A percentile compares a stretch with the other conserved stretches of the same genome.
Conservation (phyloP, 371 early-diverging fungal species). For the Lichtheimia corymbifera region DNA sequence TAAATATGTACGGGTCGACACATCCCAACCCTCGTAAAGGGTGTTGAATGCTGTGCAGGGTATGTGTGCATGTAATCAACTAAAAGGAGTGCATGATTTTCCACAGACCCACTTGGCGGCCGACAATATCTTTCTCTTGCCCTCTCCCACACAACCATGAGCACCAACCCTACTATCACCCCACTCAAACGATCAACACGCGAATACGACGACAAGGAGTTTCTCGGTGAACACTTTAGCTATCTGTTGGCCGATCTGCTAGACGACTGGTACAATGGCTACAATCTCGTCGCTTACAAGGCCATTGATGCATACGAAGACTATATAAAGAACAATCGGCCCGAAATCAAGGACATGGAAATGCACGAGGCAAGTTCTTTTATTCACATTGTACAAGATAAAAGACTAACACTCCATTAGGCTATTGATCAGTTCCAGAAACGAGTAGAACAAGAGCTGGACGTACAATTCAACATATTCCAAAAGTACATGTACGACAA, state of each 20-base stretch:
- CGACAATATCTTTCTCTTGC: too few species aligned
- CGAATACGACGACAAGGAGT: constrained; percentile 14
- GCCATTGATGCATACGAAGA: constrained; percentile 10
- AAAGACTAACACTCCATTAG: background rate
- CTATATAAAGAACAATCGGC: constrained; percentile 3
- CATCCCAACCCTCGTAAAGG: too few species aligned
- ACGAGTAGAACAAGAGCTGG: constrained; percentile 14
- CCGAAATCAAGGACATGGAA: background rate
- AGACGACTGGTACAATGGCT: constrained; percentile 18
- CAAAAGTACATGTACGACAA: constrained; percentile 18
- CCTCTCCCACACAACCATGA: background rate
- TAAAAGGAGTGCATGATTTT: too few species aligned
- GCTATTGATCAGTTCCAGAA: constrained; percentile 11
- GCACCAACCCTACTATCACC: background rate
- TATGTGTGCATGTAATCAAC: too few species aligned
- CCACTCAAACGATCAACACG: constrained; percentile 8
- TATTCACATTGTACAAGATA: background rate
- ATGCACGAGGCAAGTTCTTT: background rate
- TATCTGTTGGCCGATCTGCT: constrained; percentile 10
- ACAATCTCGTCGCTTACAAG: constrained; percentile 12
- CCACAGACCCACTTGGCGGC: too few species aligned
- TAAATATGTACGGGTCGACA: too few species aligned
- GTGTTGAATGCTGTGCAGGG: too few species aligned
- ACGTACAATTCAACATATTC: constrained; percentile 17
- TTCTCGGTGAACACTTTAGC: constrained; percentile 19